Conservation (phyloP, 805 yeast species). For the Metschnikowia reukaufii region DNA sequence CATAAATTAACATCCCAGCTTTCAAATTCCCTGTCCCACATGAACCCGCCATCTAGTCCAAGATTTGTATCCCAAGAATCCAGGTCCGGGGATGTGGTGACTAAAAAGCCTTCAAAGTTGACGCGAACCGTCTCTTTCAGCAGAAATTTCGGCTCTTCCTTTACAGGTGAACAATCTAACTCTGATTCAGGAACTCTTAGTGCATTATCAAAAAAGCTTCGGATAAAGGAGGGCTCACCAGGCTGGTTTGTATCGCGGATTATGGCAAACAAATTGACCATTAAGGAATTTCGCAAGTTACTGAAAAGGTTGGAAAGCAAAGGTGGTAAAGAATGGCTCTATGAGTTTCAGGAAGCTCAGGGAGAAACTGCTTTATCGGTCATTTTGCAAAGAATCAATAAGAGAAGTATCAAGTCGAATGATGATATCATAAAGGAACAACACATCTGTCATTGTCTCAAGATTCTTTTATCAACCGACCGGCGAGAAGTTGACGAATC, state of each 20-base stretch:
- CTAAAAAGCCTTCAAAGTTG: not conserved
- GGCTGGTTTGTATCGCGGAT: conserved; percentile 42
- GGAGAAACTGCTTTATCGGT: conserved; percentile 46
- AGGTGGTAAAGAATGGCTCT: conserved; percentile 29
- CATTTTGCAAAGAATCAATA: conserved; percentile 37
- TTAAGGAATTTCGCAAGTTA: conserved; percentile 35
- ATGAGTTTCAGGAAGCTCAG: conserved; percentile 37
- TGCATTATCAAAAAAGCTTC: conserved; percentile 21
- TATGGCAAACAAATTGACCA: conserved; percentile 32
- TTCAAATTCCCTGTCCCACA: conserved; percentile 2
- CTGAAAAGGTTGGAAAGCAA: conserved; percentile 33
- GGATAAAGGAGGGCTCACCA: conserved; percentile 39
- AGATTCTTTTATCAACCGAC: conserved; percentile 32
- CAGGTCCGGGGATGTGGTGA: not conserved
- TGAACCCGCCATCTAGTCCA: not conserved
- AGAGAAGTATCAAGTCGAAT: conserved; percentile 44
- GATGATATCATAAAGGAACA: conserved; percentile 45
- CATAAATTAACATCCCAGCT: conserved; percentile 21
- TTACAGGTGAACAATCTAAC: conserved; percentile 4
- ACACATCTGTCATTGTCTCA: conserved; percentile 39
- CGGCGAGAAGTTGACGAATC: conserved; percentile 14
- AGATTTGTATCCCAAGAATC: not conserved
- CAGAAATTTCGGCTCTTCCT: not conserved
- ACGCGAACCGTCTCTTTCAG: not conserved
- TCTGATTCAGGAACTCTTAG: conserved; percentile 10